Conservation (phyloP, 768 basidiomycete genomes). For the Roridomyces roridus region DNA sequence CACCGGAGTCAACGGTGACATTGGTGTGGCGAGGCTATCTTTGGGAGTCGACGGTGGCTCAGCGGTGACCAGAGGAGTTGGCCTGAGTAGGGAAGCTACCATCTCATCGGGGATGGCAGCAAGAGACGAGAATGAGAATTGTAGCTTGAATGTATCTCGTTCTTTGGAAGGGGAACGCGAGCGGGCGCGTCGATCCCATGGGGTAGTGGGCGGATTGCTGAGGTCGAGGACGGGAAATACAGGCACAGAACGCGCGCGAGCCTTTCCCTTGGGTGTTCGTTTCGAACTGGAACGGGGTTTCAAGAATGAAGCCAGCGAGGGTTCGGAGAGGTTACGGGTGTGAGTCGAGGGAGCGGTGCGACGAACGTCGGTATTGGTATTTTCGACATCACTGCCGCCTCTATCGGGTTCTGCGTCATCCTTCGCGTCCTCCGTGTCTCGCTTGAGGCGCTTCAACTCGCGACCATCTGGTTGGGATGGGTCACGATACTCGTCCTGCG, state of each 20-base stretch:
- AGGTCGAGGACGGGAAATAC: slow-evolving; percentile 49
- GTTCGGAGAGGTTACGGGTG: slow-evolving; percentile 43
- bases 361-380: slow-evolving; percentile 17
- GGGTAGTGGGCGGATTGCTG: slow-evolving; percentile 48
- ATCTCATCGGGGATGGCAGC: slow-evolving; percentile 36
- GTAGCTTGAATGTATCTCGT: slow-evolving; percentile 36
- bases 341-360: slow-evolving; percentile 29
- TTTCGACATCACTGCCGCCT: slow-evolving; percentile 21
- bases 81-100: neutral
- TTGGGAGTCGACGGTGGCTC: slow-evolving; percentile 32
- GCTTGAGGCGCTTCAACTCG: slow-evolving; percentile 18
- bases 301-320: slow-evolving; percentile 28
- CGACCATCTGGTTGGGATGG: slow-evolving; percentile 8
- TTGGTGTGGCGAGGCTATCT: slow-evolving; percentile 27
- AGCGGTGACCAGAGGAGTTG: slow-evolving; percentile 8
- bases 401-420: neutral
- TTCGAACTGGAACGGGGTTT: slow-evolving; percentile 34
- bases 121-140: slow-evolving; percentile 31
- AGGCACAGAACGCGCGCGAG: slow-evolving; percentile 53
- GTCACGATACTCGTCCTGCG: slow-evolving; percentile 22
- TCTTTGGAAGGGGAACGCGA: slow-evolving; percentile 54
- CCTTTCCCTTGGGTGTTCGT: slow-evolving; percentile 35
- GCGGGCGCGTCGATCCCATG: slow-evolving; percentile 41
- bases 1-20: slow-evolving; percentile 58
- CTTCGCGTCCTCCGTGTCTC: slow-evolving; percentile 15